Evolutionary conservation across 2,329 filamentous ascomycete genomes (phyloP).

Genomic region (Fonsecaea nubica): DNA sequence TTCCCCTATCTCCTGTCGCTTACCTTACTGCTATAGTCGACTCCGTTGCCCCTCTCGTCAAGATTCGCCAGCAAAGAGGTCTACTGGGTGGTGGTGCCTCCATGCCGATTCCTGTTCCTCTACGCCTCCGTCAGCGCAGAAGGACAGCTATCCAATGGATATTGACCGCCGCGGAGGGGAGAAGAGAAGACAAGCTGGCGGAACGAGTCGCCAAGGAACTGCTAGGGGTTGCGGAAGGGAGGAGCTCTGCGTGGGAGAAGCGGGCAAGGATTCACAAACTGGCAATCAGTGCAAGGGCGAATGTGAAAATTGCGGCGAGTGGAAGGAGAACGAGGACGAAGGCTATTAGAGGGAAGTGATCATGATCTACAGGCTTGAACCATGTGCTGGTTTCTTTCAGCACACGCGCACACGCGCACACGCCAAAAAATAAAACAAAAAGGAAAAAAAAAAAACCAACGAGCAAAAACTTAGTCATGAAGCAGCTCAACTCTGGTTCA

Average conservation of each 20-base stretch:
- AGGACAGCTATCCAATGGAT: slow-evolving; percentile 88
- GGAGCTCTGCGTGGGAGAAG: slow-evolving; percentile 83
- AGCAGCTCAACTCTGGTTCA: neutral
- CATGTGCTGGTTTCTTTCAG: no score
- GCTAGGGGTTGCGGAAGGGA: slow-evolving; percentile 84
- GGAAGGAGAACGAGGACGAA: slow-evolving; percentile 38
- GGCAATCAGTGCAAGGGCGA: slow-evolving; percentile 78
- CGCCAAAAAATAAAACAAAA: no score
- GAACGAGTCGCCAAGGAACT: slow-evolving; percentile 84
- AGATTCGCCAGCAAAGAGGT: slow-evolving; percentile 76
- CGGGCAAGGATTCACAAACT: slow-evolving; percentile 78
- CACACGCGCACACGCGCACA: no score
- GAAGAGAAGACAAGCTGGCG: slow-evolving; percentile 75
- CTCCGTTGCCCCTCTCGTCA: slow-evolving; percentile 86
- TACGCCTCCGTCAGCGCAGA: slow-evolving; percentile 75
- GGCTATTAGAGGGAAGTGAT: slow-evolving; percentile 19
- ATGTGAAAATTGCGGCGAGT: slow-evolving; percentile 55
- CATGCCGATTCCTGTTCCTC: slow-evolving; percentile 80
- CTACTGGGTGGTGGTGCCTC: slow-evolving; percentile 84
- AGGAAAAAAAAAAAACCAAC: neutral
- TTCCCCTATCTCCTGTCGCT: slow-evolving; percentile 85
- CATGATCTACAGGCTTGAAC: neutral
- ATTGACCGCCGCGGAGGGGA: slow-evolving; percentile 79
- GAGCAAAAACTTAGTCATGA: neutral
- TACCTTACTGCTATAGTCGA: slow-evolving; percentile 93